Conservation (phyloP, 495 filamentous ascomycete species). For the Sphaerosporella brunnea region DNA sequence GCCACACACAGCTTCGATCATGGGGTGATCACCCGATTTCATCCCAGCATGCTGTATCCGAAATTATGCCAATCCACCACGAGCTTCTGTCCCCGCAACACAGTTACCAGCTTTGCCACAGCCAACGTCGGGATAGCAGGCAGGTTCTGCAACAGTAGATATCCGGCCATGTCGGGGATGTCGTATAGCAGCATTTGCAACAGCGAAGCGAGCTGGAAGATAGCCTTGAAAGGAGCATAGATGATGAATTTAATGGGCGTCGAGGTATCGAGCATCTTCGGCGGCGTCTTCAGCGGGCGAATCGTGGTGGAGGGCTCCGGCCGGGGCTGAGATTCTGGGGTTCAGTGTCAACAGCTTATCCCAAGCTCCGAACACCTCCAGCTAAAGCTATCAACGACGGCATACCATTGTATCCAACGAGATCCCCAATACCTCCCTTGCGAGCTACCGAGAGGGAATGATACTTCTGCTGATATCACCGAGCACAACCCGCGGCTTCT, state of each 20-base stretch:
- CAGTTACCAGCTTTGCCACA: constrained; percentile 52
- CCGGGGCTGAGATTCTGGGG: constrained; percentile 54
- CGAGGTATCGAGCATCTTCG: constrained; percentile 43
- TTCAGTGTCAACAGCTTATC: no score
- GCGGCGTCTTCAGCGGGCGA: constrained; percentile 44
- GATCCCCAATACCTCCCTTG: constrained; percentile 58
- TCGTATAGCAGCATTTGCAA: constrained; percentile 53
- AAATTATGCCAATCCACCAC: constrained; percentile 99
- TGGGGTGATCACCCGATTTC: constrained; percentile 48
- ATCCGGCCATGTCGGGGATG: constrained; percentile 38
- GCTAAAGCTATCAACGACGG: no score
- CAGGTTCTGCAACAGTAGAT: constrained; percentile 48
- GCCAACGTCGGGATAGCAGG: constrained; percentile 82
- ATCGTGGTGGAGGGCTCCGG: constrained; percentile 47
- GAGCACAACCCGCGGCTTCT: constrained; percentile 41
- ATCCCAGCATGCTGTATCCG: constrained; percentile 79
- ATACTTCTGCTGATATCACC: constrained; percentile 90
- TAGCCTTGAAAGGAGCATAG: constrained; percentile 66
- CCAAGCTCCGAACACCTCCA: no score
- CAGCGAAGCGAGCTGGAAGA: constrained; percentile 58
- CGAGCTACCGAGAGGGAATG: constrained; percentile 86
- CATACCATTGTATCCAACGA: constrained; percentile 74
- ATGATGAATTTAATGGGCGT: constrained; percentile 63
- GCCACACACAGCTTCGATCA: constrained; percentile 45
- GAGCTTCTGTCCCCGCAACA: constrained; percentile 60